These are phyloP conservation scores for Geotrichum fermentans DNA, from an alignment of 1,139 yeast genomes.

Conservation along the genomic window DNA sequence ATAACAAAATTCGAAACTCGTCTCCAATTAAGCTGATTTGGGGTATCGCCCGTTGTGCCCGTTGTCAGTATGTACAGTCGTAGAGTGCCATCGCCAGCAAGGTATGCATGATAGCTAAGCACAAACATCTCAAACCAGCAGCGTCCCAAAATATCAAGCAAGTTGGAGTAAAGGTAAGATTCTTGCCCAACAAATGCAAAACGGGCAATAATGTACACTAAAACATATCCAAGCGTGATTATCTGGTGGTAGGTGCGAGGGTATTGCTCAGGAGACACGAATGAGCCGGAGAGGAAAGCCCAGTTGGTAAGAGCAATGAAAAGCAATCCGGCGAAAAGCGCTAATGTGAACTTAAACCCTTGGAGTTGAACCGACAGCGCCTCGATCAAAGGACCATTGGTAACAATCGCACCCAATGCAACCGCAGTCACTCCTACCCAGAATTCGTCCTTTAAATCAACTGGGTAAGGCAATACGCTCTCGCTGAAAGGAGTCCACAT, in stretches of 20 bases:
- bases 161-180: background rate
- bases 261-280: background rate
- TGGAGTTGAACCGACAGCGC: background rate
- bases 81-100: slow-evolving; percentile 13
- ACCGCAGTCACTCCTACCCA: slow-evolving; percentile 8
- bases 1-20: slow-evolving; percentile 1
- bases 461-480: background rate
- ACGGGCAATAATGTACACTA: background rate
- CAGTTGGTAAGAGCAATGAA: background rate
- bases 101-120: slow-evolving; percentile 9
- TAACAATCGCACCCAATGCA: background rate
- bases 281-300: background rate
- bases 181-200: background rate
- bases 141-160: slow-evolving; percentile 3
- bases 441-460: slow-evolving; percentile 4
- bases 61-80: slow-evolving; percentile 11
- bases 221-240: slow-evolving; percentile 1
- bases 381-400: background rate
- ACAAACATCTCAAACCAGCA: slow-evolving; percentile 12
- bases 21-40: background rate
- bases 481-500: slow-evolving; percentile 3
- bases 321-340: background rate
- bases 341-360: background rate
- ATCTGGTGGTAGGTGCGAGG: background rate
- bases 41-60: slow-evolving; percentile 8